These are phyloP conservation scores for Gastrolobium villosum DNA, from an alignment of 306 rosid genomes.

Conservation along the genomic window DNA sequence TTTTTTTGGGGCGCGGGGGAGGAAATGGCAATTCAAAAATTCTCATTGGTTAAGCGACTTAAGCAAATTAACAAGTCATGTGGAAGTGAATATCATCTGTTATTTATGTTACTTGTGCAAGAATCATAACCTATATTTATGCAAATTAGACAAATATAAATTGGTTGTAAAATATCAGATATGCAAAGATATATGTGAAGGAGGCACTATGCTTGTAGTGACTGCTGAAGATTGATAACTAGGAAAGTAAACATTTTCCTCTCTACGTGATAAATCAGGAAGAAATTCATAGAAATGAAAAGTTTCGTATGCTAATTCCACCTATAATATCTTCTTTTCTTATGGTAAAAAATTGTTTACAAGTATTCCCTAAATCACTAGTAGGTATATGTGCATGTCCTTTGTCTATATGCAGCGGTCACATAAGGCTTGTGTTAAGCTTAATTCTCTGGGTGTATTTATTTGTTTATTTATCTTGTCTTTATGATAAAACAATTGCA, in stretches of 20 bases:
- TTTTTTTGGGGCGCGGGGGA: too few relatives aligned
- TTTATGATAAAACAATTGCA: constrained; percentile 54
- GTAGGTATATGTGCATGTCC: constrained; percentile 33
- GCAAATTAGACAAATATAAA: not conserved
- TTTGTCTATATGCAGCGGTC: constrained; percentile 37
- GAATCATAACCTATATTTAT: constrained; percentile 11
- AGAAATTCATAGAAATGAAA: not conserved
- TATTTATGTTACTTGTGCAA: constrained; percentile 14
- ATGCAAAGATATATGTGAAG: not conserved
- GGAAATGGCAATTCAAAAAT: not conserved
- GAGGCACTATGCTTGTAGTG: constrained; percentile 26
- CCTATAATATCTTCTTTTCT: not conserved
- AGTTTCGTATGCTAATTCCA: constrained; percentile 35
- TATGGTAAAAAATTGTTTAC: not conserved
- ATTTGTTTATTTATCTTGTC: constrained; percentile 29
- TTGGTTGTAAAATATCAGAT: constrained; percentile 6
- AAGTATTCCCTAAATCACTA: constrained; percentile 33
- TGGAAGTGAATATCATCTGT: constrained; percentile 22
- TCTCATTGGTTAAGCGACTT: constrained; percentile 26
- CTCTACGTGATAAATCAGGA: constrained; percentile 18
- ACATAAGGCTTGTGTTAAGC: constrained; percentile 31
- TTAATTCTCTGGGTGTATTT: constrained; percentile 32
- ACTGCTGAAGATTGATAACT: constrained; percentile 34
- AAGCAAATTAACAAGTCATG: constrained; percentile 17
- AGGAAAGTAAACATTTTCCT: not conserved